Evolutionary conservation across 192 early-diverging fungal species (phyloP), one percentile per base, ranked within the genome.

Genomic region (Dissophora globulifera): DNA sequence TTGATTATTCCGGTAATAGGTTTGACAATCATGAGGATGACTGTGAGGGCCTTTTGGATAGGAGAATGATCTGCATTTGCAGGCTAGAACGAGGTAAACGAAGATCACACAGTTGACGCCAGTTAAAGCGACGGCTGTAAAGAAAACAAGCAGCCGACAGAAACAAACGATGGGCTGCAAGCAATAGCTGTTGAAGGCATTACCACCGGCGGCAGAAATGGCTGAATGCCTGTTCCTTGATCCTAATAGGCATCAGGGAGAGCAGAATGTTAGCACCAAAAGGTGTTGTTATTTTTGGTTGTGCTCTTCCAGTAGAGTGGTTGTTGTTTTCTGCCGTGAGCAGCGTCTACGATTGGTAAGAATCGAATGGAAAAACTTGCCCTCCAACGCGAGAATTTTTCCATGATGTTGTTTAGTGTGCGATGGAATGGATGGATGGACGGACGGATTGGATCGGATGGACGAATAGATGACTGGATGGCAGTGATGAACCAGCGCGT

Each of bases 321-420:
- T n/a, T n/a, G n/a, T n/a, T n/a, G n/a, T n/a, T n/a, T n/a, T n/a
- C n/a, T n/a, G n/a, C n/a, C n/a, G n/a, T n/a, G n/a, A n/a, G n/a
- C n/a, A n/a, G n/a, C n/a, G n/a, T n/a, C n/a, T n/a, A n/a, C n/a
- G n/a, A n/a, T n/a, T n/a, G n/a, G n/a, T n/a, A n/a, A n/a, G n/a
- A n/a, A 13, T 38, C 6, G 35, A 6, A 27, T 31, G 13, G 15
- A 32, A n/a, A 42, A 9, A 62, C 79, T 81, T 87, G 81, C 90
- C 75, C 94, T 88, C 94, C 94, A 95, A 50, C 89, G 87, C 65
- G 93, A 94, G 81, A 86, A 95, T 65, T 95, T 94, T 69, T 93
- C 94, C 94, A 94, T 94, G 33, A 38, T 61, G 57, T 33, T 55
- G 35, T 22, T 48, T 13, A 17, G n/a, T 42, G 13, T 19, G 16